Evolutionary conservation across 352 stramenopile genomes (phyloP).

Genomic region (Globisporangium iwayamae): DNA sequence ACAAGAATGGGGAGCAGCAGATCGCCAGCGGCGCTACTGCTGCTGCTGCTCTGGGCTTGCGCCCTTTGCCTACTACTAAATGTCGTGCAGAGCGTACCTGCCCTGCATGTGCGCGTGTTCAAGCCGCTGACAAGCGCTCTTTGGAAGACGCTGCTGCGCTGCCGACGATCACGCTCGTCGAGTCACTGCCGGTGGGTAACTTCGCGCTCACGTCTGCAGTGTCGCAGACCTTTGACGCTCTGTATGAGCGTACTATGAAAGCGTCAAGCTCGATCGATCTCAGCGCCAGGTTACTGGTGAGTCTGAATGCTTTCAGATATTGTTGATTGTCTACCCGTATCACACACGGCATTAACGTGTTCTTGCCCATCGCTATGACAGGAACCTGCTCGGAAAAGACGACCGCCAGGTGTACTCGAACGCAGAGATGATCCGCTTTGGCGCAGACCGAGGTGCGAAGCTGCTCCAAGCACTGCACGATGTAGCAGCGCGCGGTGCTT

Average conservation of each 20-base stretch:
- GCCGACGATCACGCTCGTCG: conserved; percentile 46
- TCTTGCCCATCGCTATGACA: background rate
- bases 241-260: conserved; percentile 36
- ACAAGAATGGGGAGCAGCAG: too few species aligned
- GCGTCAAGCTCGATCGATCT: conserved; percentile 60
- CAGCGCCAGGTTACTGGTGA: conserved; percentile 83
- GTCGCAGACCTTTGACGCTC: conserved; percentile 42
- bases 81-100: background rate
- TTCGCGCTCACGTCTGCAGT: conserved; percentile 37
- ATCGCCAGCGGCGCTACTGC: too few species aligned
- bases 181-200: conserved; percentile 65
- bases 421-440: conserved; percentile 55
- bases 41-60: background rate
- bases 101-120: conserved; percentile 5
- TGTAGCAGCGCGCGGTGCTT: conserved; percentile 45
- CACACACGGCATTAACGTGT: background rate
- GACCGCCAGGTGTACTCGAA: conserved; percentile 52
- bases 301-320: background rate
- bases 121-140: conserved; percentile 3
- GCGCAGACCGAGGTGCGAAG: conserved; percentile 44
- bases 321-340: too few species aligned
- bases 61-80: background rate
- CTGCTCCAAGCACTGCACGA: conserved; percentile 52
- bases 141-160: conserved; percentile 1
- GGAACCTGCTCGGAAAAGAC: conserved; percentile 58